phyloP scores from a whole-genome alignment of 1,284 basidiomycete genomes.

The Trichosporon sp. region DNA sequence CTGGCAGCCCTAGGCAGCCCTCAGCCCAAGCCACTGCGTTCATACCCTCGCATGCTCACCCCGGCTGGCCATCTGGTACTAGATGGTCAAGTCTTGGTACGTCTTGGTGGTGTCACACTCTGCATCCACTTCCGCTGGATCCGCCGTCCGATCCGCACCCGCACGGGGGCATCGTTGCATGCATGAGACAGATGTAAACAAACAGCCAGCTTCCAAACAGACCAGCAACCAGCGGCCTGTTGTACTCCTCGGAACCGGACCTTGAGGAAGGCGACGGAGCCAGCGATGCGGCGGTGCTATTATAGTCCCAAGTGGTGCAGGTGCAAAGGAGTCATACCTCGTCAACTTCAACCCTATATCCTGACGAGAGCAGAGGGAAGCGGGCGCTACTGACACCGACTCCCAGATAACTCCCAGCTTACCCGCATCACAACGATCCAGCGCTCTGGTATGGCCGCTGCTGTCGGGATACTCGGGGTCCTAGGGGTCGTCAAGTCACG shows the following conservation, averaged over 20 bases:
- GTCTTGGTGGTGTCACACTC: background rate
- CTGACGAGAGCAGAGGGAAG: background rate
- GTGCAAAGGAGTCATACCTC: background rate
- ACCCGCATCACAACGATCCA: too few relatives aligned
- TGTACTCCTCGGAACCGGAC: background rate
- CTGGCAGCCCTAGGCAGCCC: background rate
- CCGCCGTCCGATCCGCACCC: background rate
- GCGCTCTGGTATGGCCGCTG: too few relatives aligned
- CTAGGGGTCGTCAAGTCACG: background rate
- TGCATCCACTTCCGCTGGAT: background rate
- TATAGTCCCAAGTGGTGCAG: background rate
- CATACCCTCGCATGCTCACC: too few relatives aligned
- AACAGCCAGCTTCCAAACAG: background rate
- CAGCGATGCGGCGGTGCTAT: background rate
- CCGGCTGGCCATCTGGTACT: background rate
- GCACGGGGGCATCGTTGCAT: background rate
- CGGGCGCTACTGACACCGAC: background rate
- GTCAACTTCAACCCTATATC: background rate
- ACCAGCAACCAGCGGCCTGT: background rate
- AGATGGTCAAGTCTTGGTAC: background rate
- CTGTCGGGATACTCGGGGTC: background rate
- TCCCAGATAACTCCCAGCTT: background rate
- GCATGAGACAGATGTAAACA: background rate
- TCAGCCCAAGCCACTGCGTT: background rate
- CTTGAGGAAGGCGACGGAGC: background rate